phyloP scores from a whole-genome alignment of 257 asterid genomes.

The Marsdenia floribunda region DNA sequence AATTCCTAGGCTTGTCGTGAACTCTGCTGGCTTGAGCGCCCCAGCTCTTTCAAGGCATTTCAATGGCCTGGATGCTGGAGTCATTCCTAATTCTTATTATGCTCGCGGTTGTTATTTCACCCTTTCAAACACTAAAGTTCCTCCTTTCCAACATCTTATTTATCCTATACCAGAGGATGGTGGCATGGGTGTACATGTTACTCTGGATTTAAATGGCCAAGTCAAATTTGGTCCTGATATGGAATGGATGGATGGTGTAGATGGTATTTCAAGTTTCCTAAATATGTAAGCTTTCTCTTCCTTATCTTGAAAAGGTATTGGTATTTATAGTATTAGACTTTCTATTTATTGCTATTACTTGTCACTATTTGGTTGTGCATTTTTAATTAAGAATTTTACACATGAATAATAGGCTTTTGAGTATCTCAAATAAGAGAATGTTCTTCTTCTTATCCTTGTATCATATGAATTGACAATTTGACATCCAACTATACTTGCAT shows the following conservation, averaged over 20 bases:
- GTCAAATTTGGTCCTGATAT: conserved; percentile 92
- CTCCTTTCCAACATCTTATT: conserved; percentile 68
- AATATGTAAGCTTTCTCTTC: conserved; percentile 47
- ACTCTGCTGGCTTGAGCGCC: conserved; percentile 77
- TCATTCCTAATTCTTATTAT: conserved; percentile 46
- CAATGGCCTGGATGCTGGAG: conserved; percentile 30
- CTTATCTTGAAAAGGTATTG: not conserved
- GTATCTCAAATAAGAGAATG: not conserved
- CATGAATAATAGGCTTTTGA: not conserved
- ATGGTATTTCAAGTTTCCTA: conserved; percentile 61
- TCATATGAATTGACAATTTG: not conserved
- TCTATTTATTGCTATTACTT: not conserved
- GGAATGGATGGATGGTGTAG: conserved; percentile 74
- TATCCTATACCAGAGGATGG: conserved; percentile 95
- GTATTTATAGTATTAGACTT: not conserved
- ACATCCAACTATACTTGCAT: not conserved
- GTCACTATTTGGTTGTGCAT: not conserved
- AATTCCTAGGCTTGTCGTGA: conserved; percentile 62
- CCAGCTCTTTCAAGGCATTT: conserved; percentile 48
- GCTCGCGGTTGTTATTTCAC: conserved; percentile 94
- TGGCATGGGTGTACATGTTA: conserved; percentile 93
- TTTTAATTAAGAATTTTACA: not conserved
- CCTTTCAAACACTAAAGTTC: conserved; percentile 36
- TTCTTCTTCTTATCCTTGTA: not conserved
- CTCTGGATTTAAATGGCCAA: conserved; percentile 77